Conservation (phyloP, 768 basidiomycete species). For the Asterophora parasitica region DNA sequence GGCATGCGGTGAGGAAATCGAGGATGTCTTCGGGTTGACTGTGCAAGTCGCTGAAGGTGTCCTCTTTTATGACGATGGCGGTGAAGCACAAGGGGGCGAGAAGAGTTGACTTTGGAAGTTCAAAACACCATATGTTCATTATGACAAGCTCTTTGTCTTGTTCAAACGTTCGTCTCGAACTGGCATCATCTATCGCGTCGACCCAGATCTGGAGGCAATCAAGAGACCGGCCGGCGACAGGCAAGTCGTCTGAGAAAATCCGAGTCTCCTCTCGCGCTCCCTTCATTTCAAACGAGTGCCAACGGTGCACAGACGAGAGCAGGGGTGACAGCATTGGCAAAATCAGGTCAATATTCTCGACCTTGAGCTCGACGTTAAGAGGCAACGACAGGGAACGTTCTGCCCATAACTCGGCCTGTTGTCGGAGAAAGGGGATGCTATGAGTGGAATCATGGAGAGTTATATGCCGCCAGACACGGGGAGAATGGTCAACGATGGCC, state of each 20-base stretch:
- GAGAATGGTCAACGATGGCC: slow-evolving; percentile 46
- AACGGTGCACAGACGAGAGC: slow-evolving; percentile 51
- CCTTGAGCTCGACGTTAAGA: slow-evolving; percentile 49
- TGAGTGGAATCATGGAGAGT: slow-evolving; percentile 40
- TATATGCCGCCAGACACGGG: slow-evolving; percentile 58
- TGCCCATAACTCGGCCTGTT: slow-evolving; percentile 52
- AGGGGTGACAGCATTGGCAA: slow-evolving; percentile 64
- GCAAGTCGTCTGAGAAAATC: slow-evolving; percentile 20
- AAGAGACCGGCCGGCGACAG: slow-evolving; percentile 22
- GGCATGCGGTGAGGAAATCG: slow-evolving; percentile 56
- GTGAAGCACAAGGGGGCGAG: slow-evolving; percentile 52
- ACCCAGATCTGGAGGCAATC: slow-evolving; percentile 35
- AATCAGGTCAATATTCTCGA: slow-evolving; percentile 44
- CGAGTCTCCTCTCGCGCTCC: slow-evolving; percentile 35
- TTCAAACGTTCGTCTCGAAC: slow-evolving; percentile 27
- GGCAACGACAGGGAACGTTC: slow-evolving; percentile 47
- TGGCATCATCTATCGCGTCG: slow-evolving; percentile 29
- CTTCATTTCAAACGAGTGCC: slow-evolving; percentile 47
- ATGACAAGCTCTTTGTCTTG: slow-evolving; percentile 20
- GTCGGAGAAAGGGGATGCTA: slow-evolving; percentile 32
- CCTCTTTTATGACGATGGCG: slow-evolving; percentile 53
- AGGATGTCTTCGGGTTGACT: slow-evolving; percentile 48
- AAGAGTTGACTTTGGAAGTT: slow-evolving; percentile 41
- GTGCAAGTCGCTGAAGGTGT: slow-evolving; percentile 29
- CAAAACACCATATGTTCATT: slow-evolving; percentile 46